Evolutionary conservation across 2,329 filamentous ascomycete genomes (phyloP).

Genomic region (Acrocalymma vagum): DNA sequence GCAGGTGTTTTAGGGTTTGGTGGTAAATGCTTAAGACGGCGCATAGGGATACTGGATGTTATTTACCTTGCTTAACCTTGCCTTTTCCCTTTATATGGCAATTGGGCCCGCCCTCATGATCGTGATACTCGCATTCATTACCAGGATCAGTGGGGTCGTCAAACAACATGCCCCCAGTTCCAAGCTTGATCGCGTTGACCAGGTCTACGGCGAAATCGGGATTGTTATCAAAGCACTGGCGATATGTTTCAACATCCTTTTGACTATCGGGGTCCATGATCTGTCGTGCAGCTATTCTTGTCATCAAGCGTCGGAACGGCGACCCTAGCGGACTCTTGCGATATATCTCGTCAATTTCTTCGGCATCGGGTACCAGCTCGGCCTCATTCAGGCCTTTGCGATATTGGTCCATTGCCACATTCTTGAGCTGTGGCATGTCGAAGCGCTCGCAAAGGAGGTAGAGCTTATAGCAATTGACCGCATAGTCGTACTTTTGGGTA

Average conservation of each 20-base stretch:
- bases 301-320: conserved; percentile 60
- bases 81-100: conserved; percentile 47
- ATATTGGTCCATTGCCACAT: conserved; percentile 64
- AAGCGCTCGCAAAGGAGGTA: conserved; percentile 62
- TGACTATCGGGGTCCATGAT: conserved; percentile 64
- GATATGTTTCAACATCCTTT: conserved; percentile 59
- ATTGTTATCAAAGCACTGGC: conserved; percentile 58
- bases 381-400: conserved; percentile 59
- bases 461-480: conserved; percentile 62
- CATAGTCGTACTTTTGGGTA: conserved; percentile 62
- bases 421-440: conserved; percentile 60
- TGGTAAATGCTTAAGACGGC: no score
- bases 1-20: no score
- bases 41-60: conserved; percentile 14
- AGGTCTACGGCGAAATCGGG: conserved; percentile 63
- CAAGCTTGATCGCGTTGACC: conserved; percentile 60
- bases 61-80: conserved; percentile 48
- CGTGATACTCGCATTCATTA: conserved; percentile 59
- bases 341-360: conserved; percentile 64
- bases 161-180: conserved; percentile 60
- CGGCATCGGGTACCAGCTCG: conserved; percentile 61
- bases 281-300: conserved; percentile 63
- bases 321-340: conserved; percentile 53
- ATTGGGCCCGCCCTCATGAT: conserved; percentile 56
- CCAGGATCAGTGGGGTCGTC: conserved; percentile 58